These are phyloP conservation scores for Talaromyces piceae DNA, from an alignment of 2,329 filamentous ascomycete species.

Conservation along the genomic window DNA sequence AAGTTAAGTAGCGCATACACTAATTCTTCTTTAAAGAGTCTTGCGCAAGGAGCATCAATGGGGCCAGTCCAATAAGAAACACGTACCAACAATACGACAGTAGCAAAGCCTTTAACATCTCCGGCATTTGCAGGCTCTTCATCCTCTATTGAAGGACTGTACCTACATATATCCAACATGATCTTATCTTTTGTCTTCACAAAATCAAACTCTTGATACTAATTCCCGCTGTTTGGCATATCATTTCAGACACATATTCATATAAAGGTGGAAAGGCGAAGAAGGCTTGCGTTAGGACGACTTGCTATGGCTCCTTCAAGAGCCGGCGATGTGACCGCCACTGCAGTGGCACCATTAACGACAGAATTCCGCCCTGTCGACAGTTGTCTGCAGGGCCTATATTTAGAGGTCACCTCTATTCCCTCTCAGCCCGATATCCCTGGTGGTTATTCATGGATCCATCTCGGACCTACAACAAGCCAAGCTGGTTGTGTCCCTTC, in stretches of 20 bases:
- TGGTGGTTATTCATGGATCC: slow-evolving; percentile 1
- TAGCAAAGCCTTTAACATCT: background rate
- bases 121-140: background rate
- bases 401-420: background rate
- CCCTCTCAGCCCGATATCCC: background rate
- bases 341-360: background rate
- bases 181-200: background rate
- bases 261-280: background rate
- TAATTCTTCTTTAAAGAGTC: background rate
- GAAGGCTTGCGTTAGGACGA: background rate
- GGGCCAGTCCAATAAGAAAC: background rate
- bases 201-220: no score
- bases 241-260: no score
- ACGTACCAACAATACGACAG: background rate
- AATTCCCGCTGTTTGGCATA: no score
- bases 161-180: background rate
- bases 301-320: background rate
- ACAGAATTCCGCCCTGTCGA: background rate
- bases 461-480: background rate
- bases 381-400: background rate
- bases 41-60: background rate
- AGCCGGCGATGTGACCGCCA: background rate
- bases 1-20: background rate
- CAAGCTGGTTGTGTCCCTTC: background rate
- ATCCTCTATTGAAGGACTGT: background rate